phyloP scores from a whole-genome alignment of 768 basidiomycete genomes.

The Macrolepiota dolichaula region DNA sequence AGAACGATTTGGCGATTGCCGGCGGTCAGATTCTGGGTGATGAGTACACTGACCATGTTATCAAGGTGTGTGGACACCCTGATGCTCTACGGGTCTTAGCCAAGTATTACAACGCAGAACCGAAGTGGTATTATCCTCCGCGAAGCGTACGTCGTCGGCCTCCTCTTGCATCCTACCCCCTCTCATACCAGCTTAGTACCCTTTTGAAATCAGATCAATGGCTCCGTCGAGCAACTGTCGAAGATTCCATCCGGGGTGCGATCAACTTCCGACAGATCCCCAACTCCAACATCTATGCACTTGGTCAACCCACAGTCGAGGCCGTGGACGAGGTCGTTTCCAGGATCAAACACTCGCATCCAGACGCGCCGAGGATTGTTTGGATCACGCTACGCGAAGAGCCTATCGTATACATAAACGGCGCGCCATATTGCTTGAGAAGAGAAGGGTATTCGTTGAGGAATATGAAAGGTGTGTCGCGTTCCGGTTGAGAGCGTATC shows the following conservation, averaged over 20 bases:
- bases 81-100: background rate
- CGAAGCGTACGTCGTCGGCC: constrained; percentile 53
- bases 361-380: constrained; percentile 58
- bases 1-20: constrained; percentile 68
- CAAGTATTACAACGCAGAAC: constrained; percentile 44
- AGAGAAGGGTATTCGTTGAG: constrained; percentile 82
- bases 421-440: constrained; percentile 85
- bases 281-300: constrained; percentile 79
- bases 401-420: constrained; percentile 90
- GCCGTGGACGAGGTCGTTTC: constrained; percentile 80
- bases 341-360: constrained; percentile 58
- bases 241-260: constrained; percentile 80
- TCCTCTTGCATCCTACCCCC: background rate
- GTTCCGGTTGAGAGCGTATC: background rate
- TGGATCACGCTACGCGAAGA: constrained; percentile 96
- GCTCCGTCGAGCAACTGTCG: constrained; percentile 66
- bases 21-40: constrained; percentile 90
- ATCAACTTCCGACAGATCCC: constrained; percentile 91
- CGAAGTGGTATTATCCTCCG: constrained; percentile 93
- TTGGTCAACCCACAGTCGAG: constrained; percentile 88
- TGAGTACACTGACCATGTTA: constrained; percentile 93
- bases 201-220: constrained; percentile 93
- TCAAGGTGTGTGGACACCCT: constrained; percentile 53
- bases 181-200: constrained; percentile 41
- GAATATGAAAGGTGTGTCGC: constrained; percentile 83